Evolutionary conservation across 768 basidiomycete species (phyloP).

Genomic region (Suillus cothurnatus): DNA sequence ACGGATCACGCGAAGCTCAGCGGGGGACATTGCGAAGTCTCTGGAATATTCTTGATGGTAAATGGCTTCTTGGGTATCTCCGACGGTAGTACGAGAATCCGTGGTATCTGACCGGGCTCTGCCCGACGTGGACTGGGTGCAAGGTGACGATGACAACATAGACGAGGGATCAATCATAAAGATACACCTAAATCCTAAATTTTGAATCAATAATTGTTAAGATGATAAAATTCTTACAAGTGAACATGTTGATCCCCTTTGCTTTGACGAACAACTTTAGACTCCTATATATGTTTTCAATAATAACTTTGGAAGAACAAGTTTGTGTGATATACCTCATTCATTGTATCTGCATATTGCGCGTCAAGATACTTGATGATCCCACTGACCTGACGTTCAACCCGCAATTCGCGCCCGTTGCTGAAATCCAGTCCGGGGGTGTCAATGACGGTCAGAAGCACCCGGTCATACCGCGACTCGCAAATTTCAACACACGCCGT

Average conservation of each 20-base stretch:
- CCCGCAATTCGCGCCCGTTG: conserved; percentile 69
- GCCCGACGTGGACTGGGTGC: conserved; percentile 48
- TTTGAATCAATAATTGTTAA: conserved; percentile 15
- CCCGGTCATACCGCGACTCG: conserved; percentile 80
- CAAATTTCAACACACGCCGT: conserved; percentile 78
- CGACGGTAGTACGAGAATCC: conserved; percentile 54
- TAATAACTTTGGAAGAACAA: conserved; percentile 2
- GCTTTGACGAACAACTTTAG: conserved; percentile 84
- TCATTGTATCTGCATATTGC: conserved; percentile 86
- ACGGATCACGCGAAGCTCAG: conserved; percentile 77
- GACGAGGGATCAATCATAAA: conserved; percentile 83
- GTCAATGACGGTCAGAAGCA: conserved; percentile 80
- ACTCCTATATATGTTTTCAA: conserved; percentile 55
- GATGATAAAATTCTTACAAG: conserved; percentile 52
- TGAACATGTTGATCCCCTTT: conserved; percentile 92
- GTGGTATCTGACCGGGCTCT: conserved; percentile 70
- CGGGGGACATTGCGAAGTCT: conserved; percentile 68
- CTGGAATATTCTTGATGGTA: conserved; percentile 50
- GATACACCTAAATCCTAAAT: conserved; percentile 57
- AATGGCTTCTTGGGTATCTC: conserved; percentile 53
- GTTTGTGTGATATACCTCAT: conserved; percentile 52
- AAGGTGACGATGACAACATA: conserved; percentile 58
- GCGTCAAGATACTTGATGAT: conserved; percentile 79
- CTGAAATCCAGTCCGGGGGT: conserved; percentile 83
- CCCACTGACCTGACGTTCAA: conserved; percentile 76